phyloP scores from a whole-genome alignment of 768 basidiomycete genomes.

The Rhizopogon sp. region DNA sequence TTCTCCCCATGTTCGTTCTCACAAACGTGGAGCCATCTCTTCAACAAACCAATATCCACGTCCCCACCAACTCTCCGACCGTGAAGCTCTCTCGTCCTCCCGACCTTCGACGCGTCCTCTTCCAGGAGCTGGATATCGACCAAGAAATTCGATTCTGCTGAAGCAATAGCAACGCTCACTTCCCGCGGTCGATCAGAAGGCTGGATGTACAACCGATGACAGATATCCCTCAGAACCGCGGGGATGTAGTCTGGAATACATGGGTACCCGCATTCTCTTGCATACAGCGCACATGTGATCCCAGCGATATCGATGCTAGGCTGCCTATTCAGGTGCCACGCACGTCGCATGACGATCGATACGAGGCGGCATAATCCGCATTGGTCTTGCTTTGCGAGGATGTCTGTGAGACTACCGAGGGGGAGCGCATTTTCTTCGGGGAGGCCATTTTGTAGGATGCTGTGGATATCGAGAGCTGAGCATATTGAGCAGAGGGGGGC shows the following conservation, averaged over 20 bases:
- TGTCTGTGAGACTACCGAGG: not conserved
- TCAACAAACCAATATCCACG: conserved; percentile 3
- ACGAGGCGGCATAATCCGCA: conserved; percentile 2
- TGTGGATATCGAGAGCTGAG: not conserved
- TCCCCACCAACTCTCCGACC: conserved; percentile 4
- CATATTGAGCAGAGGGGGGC: conserved; percentile 4
- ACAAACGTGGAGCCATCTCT: conserved; percentile 4
- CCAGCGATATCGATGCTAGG: not conserved
- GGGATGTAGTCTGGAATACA: too few species aligned
- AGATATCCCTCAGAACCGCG: not conserved
- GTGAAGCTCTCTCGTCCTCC: conserved; percentile 2
- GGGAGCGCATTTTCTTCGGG: not conserved
- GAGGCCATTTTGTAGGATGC: conserved; percentile 1
- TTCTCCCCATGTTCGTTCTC: not conserved
- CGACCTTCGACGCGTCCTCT: conserved; percentile 1
- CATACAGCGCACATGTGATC: not conserved
- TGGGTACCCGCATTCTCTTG: not conserved
- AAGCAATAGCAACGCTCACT: not conserved
- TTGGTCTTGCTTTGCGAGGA: not conserved
- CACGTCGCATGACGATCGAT: not conserved
- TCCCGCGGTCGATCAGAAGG: not conserved
- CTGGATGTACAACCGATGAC: conserved; percentile 2
- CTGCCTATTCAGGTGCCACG: not conserved
- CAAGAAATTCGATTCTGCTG: not conserved
- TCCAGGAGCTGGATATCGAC: conserved; percentile 6